phyloP scores from a whole-genome alignment of 345 rosid genomes.

The Populus deltoides region DNA sequence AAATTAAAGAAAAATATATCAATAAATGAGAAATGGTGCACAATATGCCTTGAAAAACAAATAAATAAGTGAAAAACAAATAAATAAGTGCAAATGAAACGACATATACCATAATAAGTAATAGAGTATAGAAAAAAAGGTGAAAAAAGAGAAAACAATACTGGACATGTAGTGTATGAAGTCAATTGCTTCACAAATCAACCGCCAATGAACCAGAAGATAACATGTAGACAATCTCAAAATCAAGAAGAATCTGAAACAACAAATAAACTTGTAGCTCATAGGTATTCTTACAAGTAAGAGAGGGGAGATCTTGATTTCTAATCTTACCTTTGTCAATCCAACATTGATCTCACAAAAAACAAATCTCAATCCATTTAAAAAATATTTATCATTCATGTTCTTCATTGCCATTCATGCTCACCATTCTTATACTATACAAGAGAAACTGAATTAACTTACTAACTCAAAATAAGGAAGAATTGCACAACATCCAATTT shows the following conservation, averaged over 20 bases:
- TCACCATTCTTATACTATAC: neutral
- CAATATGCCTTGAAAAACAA: neutral
- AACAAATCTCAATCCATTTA: neutral
- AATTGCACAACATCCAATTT: slow-evolving; percentile 5
- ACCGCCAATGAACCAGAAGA: neutral
- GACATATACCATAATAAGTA: neutral
- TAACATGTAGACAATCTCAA: slow-evolving; percentile 1
- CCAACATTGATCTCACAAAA: no score
- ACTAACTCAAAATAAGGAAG: neutral
- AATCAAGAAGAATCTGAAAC: neutral
- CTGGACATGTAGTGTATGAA: neutral
- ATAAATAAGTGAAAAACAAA: neutral
- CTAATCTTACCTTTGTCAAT: no score
- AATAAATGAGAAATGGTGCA: neutral
- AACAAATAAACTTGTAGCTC: neutral
- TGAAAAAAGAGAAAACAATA: neutral
- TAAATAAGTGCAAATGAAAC: neutral
- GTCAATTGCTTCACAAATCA: neutral
- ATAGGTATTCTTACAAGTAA: no score
- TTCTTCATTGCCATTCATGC: neutral
- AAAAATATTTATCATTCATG: neutral
- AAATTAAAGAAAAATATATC: neutral
- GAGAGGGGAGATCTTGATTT: no score
- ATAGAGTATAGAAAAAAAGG: neutral
- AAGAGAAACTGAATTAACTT: no score